Percentiles rank a stretch among this genome's conserved stretches.
Conservation (phyloP, 176 grass and related monocot genomes). For the Phyllostachys edulis region DNA sequence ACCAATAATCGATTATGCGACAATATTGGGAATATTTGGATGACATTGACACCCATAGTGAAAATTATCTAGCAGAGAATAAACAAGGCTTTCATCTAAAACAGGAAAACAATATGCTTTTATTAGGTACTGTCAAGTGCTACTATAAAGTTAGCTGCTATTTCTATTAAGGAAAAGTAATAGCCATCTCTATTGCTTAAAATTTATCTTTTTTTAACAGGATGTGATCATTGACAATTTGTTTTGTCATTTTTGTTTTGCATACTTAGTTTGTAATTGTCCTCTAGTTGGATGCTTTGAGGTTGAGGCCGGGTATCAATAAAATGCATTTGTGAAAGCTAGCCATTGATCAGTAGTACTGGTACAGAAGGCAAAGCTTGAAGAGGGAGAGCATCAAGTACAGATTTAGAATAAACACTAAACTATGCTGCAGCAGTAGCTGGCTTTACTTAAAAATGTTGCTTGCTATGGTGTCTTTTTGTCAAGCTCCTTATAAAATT, state of each 20-base stretch:
- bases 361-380: slow-evolving; percentile 28
- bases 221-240: background rate
- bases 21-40: slow-evolving; percentile 11
- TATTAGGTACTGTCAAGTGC: background rate
- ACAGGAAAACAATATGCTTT: slow-evolving; percentile 27
- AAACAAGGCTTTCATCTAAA: slow-evolving; percentile 4
- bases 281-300: slow-evolving; percentile 7
- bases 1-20: slow-evolving; percentile 10
- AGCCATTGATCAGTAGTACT: slow-evolving; percentile 10
- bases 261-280: background rate
- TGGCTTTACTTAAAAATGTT: slow-evolving; percentile 53
- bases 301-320: background rate
- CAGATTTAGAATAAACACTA: slow-evolving; percentile 35
- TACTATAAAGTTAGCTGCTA: background rate
- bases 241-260: background rate
- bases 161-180: background rate
- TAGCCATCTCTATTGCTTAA: background rate
- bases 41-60: background rate
- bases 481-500: slow-evolving; percentile 36
- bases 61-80: slow-evolving; percentile 8
- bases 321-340: slow-evolving; percentile 14
- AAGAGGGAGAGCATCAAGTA: slow-evolving; percentile 27
- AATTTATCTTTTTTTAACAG: background rate
- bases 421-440: slow-evolving; percentile 37
- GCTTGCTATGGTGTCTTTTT: slow-evolving; percentile 48